phyloP scores from a whole-genome alignment of 2,329 filamentous ascomycete genomes.

The Incumbomyces delicatus region DNA sequence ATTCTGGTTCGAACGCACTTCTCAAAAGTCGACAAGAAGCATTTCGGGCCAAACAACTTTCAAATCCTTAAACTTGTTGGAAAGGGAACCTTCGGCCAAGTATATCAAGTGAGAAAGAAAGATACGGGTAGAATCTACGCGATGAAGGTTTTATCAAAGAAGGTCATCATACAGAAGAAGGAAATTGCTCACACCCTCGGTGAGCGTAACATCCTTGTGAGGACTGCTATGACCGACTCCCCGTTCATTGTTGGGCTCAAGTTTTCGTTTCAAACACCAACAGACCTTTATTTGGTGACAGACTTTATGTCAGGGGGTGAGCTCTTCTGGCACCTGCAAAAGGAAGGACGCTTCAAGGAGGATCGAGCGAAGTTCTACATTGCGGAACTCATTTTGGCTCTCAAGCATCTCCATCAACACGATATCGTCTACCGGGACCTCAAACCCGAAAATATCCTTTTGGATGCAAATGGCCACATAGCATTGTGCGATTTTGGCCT shows the following conservation, averaged over 20 bases:
- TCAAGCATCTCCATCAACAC: constrained; percentile 91
- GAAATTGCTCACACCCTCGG: constrained; percentile 95
- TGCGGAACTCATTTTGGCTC: constrained; percentile 86
- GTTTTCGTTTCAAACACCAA: constrained; percentile 96
- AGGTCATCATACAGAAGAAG: constrained; percentile 99
- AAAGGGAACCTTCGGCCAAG: constrained; percentile 96
- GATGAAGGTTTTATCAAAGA: constrained; percentile 99
- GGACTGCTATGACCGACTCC: constrained; percentile 89
- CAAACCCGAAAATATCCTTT: constrained; percentile 93
- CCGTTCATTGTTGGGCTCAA: constrained; percentile 97
- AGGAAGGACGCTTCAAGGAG: constrained; percentile 91
- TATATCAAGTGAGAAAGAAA: constrained; percentile 96
- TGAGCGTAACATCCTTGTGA: constrained; percentile 92
- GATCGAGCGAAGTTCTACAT: constrained; percentile 97
- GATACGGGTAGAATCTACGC: constrained; percentile 94
- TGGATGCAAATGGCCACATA: constrained; percentile 96
- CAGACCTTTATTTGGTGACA: constrained; percentile 94
- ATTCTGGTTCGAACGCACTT: constrained; percentile 80
- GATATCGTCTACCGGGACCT: constrained; percentile 97
- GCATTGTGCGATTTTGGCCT: constrained; percentile 95
- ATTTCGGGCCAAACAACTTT: constrained; percentile 91
- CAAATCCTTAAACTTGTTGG: constrained; percentile 92
- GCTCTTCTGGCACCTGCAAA: constrained; percentile 96
- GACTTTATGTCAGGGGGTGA: constrained; percentile 99
- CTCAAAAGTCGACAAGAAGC: constrained; percentile 77